phyloP scores from a whole-genome alignment of 192 early-diverging fungal species.

The Podila minutissima region DNA sequence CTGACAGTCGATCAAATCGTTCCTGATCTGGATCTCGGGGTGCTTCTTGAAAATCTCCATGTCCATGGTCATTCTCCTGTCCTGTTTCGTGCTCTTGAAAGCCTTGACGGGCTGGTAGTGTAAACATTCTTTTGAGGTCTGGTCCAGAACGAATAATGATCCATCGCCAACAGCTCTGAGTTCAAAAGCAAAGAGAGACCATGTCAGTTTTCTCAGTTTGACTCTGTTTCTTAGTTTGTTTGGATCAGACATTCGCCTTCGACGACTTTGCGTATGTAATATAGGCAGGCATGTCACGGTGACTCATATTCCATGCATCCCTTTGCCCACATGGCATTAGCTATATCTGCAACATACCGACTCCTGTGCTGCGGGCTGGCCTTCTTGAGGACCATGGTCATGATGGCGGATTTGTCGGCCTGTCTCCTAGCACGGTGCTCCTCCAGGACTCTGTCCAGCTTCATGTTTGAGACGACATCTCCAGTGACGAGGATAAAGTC shows the following conservation, averaged over 20 bases:
- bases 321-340: background rate
- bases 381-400: conserved; percentile 93
- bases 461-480: conserved; percentile 91
- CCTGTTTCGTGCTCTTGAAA: conserved; percentile 63
- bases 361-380: conserved; percentile 56
- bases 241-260: background rate
- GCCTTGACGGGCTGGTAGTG: conserved; percentile 76
- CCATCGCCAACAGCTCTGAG: conserved; percentile 70
- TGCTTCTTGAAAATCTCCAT: conserved; percentile 70
- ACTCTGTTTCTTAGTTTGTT: background rate
- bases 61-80: conserved; percentile 63
- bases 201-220: background rate
- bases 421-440: conserved; percentile 81
- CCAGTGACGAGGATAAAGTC: conserved; percentile 95
- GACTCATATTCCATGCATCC: background rate
- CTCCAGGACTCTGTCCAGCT: conserved; percentile 77
- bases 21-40: conserved; percentile 81
- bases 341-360: conserved; percentile 28
- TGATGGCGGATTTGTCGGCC: conserved; percentile 86
- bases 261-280: too few species aligned
- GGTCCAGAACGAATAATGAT: conserved; percentile 89
- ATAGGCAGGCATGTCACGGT: background rate
- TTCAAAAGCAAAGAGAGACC: background rate
- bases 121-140: conserved; percentile 78
- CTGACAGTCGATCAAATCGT: conserved; percentile 92